These are phyloP conservation scores for bread wheat (Triticum aestivum) DNA, from an alignment of 176 grass and related monocot genomes.

Conservation along the genomic window DNA sequence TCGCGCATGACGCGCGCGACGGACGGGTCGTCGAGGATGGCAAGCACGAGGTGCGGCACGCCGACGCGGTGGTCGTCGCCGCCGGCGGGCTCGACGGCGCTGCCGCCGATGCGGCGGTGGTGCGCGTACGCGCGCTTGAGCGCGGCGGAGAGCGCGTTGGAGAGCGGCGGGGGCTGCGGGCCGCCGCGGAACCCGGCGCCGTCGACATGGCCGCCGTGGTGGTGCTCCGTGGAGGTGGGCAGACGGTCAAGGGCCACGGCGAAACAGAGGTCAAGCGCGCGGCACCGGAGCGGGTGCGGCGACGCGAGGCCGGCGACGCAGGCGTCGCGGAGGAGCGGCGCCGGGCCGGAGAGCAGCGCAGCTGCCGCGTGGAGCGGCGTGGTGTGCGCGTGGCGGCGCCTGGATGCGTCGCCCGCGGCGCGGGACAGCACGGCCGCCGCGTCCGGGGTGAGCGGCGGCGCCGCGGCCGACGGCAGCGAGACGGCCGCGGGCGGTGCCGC, in stretches of 20 bases:
- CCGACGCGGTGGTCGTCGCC: constrained; percentile 72
- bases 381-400: constrained; percentile 68
- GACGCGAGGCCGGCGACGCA: constrained; percentile 47
- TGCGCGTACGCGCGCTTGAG: constrained; percentile 91
- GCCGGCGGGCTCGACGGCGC: constrained; percentile 29
- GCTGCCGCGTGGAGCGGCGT: constrained; percentile 80
- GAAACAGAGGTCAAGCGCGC: constrained; percentile 90
- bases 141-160: constrained; percentile 78
- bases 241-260: constrained; percentile 83
- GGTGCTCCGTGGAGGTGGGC: constrained; percentile 40
- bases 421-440: constrained; percentile 57
- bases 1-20: constrained; percentile 94
- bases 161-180: constrained; percentile 43
- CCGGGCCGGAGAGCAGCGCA: constrained; percentile 59
- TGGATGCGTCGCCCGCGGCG: constrained; percentile 52
- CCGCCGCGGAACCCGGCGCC: background rate
- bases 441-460: constrained; percentile 65
- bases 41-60: constrained; percentile 63
- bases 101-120: constrained; percentile 59
- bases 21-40: constrained; percentile 90
- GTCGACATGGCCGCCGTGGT: background rate
- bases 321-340: constrained; percentile 58
- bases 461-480: constrained; percentile 40
- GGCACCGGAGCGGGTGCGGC: constrained; percentile 64
- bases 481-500: constrained; percentile 26